Base-by-base conservation (phyloP, 768 basidiomycete species). In the Termitomyces bulborhizus region DNA sequence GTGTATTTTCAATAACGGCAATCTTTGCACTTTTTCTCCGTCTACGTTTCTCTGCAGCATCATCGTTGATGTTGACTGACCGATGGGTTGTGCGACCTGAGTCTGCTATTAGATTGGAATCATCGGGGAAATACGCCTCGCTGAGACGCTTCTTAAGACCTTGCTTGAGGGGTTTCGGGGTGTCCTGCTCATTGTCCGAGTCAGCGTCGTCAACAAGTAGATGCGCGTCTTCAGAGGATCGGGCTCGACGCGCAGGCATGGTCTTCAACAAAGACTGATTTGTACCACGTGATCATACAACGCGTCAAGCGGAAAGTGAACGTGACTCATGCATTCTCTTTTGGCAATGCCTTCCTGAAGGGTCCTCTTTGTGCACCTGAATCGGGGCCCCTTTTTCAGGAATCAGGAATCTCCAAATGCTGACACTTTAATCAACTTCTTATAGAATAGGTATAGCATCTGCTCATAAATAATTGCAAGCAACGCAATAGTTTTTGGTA, bases 11-110 rank as follows among this genome's bases (percentile, higher is more conserved):
- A n/a, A 79, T 69, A 15, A 77, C 77, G 9, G 71, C 70, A 9
- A 83, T 69, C 69, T 85, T 90, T 24, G 80, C 83, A 64, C 88
- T 92, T 76, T 90, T 90, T 63, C 93, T 73, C 53, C 93, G 73
- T 54, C 85, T 77, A 47, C 92, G 80, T 68, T 92, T 93, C 75
- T 95, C 93, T 0, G 91, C 91, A 3, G 79, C 81, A 70, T 94
- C 93, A 65, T 94, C 92, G 68, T 94, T 95, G 69, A 74, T 78
- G 57, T 77, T 85, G 62, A 77, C 78, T 7, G 77, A 73, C 64
- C 76, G 79, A 46, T 74, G 65, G 24, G 75, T 74, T 37, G 65
- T 66, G 4, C 72, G 70, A 41, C 63, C 67, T 42, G 69, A 59
- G 48, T 75, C 73, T 64, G 66, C 62, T 31, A 63, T 67, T 61